phyloP scores from a whole-genome alignment of 345 rosid genomes.

The Ailanthus altissimus region DNA sequence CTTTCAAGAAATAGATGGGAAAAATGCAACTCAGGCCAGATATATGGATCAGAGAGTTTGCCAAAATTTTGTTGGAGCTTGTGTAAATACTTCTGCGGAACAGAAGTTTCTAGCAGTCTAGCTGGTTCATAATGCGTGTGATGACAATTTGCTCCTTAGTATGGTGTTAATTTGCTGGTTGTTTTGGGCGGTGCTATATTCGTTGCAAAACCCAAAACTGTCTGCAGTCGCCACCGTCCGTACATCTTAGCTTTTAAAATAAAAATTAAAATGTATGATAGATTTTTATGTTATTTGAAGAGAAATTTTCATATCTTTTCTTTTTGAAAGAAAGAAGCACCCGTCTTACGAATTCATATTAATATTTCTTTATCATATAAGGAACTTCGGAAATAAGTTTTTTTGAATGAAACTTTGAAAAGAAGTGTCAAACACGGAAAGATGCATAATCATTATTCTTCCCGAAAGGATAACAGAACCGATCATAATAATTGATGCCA shows the following conservation, averaged over 20 bases:
- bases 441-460: too few species aligned
- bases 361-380: too few species aligned
- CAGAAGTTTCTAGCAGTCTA: neutral
- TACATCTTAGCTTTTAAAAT: neutral
- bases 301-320: too few species aligned
- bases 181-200: neutral
- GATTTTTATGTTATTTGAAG: too few species aligned
- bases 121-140: neutral
- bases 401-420: too few species aligned
- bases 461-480: too few species aligned
- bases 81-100: neutral
- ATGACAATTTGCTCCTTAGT: neutral
- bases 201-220: neutral
- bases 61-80: neutral
- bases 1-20: neutral
- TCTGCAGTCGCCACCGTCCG: neutral
- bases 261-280: too few species aligned
- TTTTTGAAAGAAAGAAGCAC: too few species aligned
- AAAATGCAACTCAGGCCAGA: neutral
- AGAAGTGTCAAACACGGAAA: too few species aligned
- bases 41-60: neutral
- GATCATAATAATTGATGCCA: too few species aligned
- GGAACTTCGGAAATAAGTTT: too few species aligned
- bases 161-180: neutral
- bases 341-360: too few species aligned